Percentiles rank a stretch among this genome's conserved stretches.
Evolutionary conservation across 345 rosid genomes (phyloP).

Genomic region (Jatropha curcas): DNA sequence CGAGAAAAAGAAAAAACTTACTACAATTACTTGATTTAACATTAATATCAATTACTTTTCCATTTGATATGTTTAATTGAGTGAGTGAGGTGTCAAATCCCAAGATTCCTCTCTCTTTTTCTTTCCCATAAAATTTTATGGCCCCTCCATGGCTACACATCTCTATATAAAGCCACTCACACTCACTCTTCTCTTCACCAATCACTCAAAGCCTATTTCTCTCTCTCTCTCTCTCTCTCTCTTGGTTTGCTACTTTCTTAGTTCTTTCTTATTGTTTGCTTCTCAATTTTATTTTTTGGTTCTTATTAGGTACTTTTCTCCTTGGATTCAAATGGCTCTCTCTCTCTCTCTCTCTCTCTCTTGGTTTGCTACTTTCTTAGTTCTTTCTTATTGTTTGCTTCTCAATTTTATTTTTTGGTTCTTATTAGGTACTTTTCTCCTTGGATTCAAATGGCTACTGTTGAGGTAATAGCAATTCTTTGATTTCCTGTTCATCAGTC

Average conservation of each 20-base stretch:
- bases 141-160: conserved; percentile 2
- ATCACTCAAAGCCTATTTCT: background rate
- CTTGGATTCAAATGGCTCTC: no score
- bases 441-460: conserved; percentile 52
- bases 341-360: background rate
- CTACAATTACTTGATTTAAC: no score
- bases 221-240: background rate
- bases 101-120: conserved; percentile 24
- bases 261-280: background rate
- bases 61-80: conserved; percentile 33
- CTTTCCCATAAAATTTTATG: background rate
- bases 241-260: background rate
- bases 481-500: background rate
- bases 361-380: background rate
- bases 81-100: conserved; percentile 48
- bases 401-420: background rate
- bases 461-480: conserved; percentile 52
- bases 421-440: conserved; percentile 2
- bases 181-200: conserved; percentile 25
- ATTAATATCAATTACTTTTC: conserved; percentile 16
- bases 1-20: no score
- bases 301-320: conserved; percentile 2
- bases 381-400: background rate
- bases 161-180: conserved; percentile 42
- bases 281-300: background rate